These are phyloP conservation scores for Zanthoxylum bungeanum DNA, from an alignment of 345 rosid genomes.

Conservation along the genomic window DNA sequence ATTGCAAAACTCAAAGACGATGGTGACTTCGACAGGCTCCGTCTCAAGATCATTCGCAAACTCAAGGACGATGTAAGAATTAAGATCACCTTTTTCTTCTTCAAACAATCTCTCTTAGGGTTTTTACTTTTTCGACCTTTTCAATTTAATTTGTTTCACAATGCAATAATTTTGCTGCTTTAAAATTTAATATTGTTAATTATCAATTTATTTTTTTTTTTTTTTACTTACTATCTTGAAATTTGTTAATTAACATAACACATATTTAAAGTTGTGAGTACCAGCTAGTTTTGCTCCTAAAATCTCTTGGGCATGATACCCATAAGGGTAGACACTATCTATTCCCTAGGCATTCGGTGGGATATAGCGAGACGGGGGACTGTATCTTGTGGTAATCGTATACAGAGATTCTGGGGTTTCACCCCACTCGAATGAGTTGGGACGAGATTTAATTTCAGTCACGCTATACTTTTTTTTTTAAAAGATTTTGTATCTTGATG, in stretches of 20 bases:
- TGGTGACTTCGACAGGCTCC: conserved; percentile 82
- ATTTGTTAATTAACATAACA: background rate
- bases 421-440: background rate
- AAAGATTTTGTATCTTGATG: background rate
- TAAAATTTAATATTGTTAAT: no score
- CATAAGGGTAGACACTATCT: no score
- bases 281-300: background rate
- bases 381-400: no score
- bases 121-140: no score
- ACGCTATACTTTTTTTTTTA: background rate
- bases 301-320: background rate
- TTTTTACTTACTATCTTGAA: background rate
- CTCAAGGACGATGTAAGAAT: conserved; percentile 79
- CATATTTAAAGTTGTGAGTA: background rate
- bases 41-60: conserved; percentile 79
- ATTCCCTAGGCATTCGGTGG: no score
- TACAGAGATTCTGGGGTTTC: background rate
- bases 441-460: background rate
- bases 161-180: no score
- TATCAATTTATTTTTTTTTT: background rate
- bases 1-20: conserved; percentile 80
- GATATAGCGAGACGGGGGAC: no score
- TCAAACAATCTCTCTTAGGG: conserved; percentile 8
- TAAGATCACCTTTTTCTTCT: background rate
- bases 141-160: no score